These are phyloP conservation scores for Eragrostis nindensis DNA, from an alignment of 176 grass and related monocot genomes.

Conservation along the genomic window DNA sequence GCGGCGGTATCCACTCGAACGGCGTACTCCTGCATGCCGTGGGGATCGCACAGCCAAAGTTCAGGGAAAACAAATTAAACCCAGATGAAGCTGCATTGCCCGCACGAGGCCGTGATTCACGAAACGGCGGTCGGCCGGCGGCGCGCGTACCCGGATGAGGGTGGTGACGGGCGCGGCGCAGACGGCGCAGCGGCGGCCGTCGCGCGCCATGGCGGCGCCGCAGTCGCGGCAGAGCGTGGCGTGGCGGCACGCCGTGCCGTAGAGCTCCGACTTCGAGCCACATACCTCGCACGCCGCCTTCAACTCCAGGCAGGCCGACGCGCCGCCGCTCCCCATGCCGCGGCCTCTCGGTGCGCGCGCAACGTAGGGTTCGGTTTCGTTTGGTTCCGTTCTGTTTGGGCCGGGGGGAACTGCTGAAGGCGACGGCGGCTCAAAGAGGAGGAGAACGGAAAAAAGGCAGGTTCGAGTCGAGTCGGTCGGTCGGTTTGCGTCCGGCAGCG, in stretches of 20 bases:
- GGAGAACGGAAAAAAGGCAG: too few relatives aligned
- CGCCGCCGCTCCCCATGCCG: constrained; percentile 21
- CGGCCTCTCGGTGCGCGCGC: neutral
- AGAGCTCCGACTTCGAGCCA: constrained; percentile 56
- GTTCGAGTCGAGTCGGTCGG: neutral
- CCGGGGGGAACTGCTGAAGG: neutral
- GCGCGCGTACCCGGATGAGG: constrained; percentile 61
- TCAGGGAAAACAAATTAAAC: neutral
- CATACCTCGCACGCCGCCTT: constrained; percentile 69
- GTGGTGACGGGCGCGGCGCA: constrained; percentile 65
- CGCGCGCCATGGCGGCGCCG: constrained; percentile 56
- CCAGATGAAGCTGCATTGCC: neutral
- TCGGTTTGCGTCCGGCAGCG: neutral
- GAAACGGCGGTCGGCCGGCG: neutral
- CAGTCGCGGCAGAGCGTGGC: constrained; percentile 71
- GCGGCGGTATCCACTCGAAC: constrained; percentile 53
- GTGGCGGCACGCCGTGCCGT: constrained; percentile 71
- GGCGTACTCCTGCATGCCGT: constrained; percentile 60
- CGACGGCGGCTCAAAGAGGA: neutral
- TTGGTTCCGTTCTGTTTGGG: constrained; percentile 16
- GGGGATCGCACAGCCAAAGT: constrained; percentile 22
- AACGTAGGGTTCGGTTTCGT: constrained; percentile 44
- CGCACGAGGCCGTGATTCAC: neutral
- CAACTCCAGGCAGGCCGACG: constrained; percentile 52
- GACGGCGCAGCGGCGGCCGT: constrained; percentile 45